Evolutionary conservation across 108 stramenopile genomes (phyloP), one percentile per base, ranked within the genome.

Genomic region (Pseudonitzschia pungens): DNA sequence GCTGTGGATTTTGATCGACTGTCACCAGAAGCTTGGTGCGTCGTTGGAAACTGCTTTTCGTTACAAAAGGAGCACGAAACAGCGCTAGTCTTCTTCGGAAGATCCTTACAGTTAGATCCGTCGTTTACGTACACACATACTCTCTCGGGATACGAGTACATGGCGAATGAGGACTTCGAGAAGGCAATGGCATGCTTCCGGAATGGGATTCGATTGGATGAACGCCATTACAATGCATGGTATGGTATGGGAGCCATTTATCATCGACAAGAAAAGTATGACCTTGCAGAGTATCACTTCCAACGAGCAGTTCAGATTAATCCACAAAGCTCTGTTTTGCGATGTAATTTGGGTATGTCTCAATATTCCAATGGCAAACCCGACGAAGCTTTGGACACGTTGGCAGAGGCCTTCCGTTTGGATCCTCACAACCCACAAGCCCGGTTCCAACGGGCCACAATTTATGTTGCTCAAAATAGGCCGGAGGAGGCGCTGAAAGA

Each of bases 51-150:
- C 69, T 97, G 96, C 81, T 96, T 97, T 84, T 95, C 96, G 44
- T 81, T 98, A 33, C 97, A 98, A 78, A 98, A 98, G 72, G 98
- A 99, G 70, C 96, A 97, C 78, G 97, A 98, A 80, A 88, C 94
- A 28, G 97, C 98, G 6, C 77, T 99, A 26, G 85, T 89, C 32
- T 97, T 97, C 71, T 98, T 98, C 69, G 84, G 91, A 64, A 74
- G 98, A 71, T 96, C 96, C 15, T 81, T 97, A 29, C 92, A 92
- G 70, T 64, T 99, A 29, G 94, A 96, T 68, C 90, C 96, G 28
- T 69, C 77, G 28, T 98, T 96, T 78, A 95, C 96, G 22, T 99
- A 98, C 77, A 92, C 95, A 10, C 95, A 97, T 77, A 98, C 97
- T 20, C 85, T 99, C 33, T 96, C 89, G 50, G 98, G 98, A 41